Percentiles rank a stretch among this genome's conserved stretches.
Evolutionary conservation across 768 basidiomycete genomes (phyloP).

Genomic region (Naganishia kalamii): DNA sequence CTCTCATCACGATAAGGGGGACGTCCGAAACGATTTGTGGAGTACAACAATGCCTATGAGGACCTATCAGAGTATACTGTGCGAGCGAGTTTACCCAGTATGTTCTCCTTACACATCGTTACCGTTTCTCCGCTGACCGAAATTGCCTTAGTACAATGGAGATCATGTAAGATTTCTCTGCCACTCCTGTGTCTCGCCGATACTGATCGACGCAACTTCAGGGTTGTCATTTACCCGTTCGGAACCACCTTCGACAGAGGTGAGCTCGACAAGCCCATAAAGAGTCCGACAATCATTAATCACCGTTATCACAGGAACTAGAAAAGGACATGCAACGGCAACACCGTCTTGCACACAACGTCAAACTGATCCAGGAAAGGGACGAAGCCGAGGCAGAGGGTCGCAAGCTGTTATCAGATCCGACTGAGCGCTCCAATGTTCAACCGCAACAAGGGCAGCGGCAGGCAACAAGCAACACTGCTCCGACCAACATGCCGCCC

Average conservation of each 20-base stretch:
- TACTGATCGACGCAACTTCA: not conserved
- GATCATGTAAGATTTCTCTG: slow-evolving; percentile 8
- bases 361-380: slow-evolving; percentile 13
- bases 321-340: slow-evolving; percentile 15
- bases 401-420: slow-evolving; percentile 5
- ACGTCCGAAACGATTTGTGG: slow-evolving; percentile 19
- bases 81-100: slow-evolving; percentile 8
- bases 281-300: not conserved
- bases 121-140: not conserved
- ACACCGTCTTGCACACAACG: slow-evolving; percentile 13
- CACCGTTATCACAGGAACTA: not conserved
- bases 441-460: not conserved
- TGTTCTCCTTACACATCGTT: not conserved
- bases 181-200: not conserved
- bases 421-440: slow-evolving; percentile 14
- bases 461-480: not conserved
- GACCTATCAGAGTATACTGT: slow-evolving; percentile 17
- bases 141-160: slow-evolving; percentile 18
- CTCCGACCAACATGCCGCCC: not conserved
- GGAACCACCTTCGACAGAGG: slow-evolving; percentile 14
- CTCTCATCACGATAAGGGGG: not conserved
- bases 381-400: slow-evolving; percentile 14
- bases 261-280: not conserved
- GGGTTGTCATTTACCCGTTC: slow-evolving; percentile 13
- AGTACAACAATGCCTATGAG: slow-evolving; percentile 17